Conservation (phyloP, 495 filamentous ascomycete species). For the Lepidopterella palustris region DNA sequence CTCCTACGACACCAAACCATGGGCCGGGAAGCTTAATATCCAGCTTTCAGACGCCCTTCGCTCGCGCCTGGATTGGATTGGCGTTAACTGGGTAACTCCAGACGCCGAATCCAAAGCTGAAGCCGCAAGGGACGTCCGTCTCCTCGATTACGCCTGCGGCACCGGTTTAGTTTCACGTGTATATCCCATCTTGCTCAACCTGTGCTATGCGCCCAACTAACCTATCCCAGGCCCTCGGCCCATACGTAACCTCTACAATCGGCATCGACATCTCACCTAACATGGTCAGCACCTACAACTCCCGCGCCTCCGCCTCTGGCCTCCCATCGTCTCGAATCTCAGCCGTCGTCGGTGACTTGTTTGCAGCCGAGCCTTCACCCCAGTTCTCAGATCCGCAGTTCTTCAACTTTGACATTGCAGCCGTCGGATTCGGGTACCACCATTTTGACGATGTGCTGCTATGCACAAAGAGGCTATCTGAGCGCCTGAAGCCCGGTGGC, state of each 20-base stretch:
- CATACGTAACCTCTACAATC: conserved; percentile 53
- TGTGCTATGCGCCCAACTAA: not conserved
- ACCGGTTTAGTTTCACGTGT: conserved; percentile 57
- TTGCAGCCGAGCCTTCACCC: conserved; percentile 38
- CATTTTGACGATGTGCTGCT: conserved; percentile 60
- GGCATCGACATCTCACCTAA: conserved; percentile 64
- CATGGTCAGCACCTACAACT: conserved; percentile 28
- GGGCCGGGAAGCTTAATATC: conserved; percentile 33
- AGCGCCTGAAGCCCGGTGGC: conserved; percentile 56
- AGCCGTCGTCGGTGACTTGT: conserved; percentile 56
- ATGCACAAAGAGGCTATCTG: conserved; percentile 49
- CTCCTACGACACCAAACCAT: conserved; percentile 43
- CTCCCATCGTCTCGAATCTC: conserved; percentile 38
- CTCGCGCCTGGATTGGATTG: conserved; percentile 54
- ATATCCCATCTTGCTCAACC: conserved; percentile 23
- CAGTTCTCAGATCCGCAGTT: conserved; percentile 44
- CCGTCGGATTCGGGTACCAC: conserved; percentile 62
- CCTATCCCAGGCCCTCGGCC: conserved; percentile 44
- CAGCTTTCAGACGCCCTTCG: conserved; percentile 44
- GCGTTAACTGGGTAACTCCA: conserved; percentile 46
- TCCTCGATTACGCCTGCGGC: conserved; percentile 74
- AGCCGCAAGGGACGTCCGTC: conserved; percentile 41
- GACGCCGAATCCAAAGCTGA: conserved; percentile 28
- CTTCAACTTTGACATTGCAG: conserved; percentile 56
- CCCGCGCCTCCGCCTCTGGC: conserved; percentile 1